phyloP scores from a whole-genome alignment of 1,284 basidiomycete species.

The Puccinia triticina region DNA sequence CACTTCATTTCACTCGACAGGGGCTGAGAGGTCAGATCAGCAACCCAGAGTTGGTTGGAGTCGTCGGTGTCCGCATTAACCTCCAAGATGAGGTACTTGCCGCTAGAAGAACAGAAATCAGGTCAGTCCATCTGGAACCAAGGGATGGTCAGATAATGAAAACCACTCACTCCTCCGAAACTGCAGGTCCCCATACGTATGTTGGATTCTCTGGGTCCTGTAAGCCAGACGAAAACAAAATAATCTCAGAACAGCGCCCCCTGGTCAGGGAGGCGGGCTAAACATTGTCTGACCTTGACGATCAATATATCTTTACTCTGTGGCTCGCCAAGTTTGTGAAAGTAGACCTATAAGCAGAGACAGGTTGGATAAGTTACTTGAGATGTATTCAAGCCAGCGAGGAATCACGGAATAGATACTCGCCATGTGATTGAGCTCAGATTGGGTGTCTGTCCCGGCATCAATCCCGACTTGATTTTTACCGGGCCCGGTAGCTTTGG shows the following conservation, averaged over 20 bases:
- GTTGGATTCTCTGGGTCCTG: constrained; percentile 64
- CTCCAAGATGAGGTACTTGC: constrained; percentile 67
- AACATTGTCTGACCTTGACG: constrained; percentile 16
- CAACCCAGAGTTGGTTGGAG: constrained; percentile 75
- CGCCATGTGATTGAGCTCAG: constrained; percentile 46
- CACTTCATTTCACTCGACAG: constrained; percentile 71
- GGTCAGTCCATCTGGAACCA: neutral
- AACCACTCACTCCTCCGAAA: constrained; percentile 67
- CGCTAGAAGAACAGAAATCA: constrained; percentile 40
- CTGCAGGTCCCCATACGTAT: constrained; percentile 68
- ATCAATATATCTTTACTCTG: constrained; percentile 48
- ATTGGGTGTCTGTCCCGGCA: constrained; percentile 35
- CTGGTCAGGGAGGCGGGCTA: neutral
- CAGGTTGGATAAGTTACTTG: neutral
- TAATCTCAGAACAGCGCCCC: neutral
- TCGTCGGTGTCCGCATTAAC: constrained; percentile 68
- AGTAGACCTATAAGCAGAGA: constrained; percentile 27
- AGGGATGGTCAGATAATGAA: neutral
- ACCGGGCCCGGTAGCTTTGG: neutral
- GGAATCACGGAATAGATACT: neutral
- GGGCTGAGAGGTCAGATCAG: constrained; percentile 67
- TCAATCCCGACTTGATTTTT: constrained; percentile 5
- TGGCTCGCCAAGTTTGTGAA: constrained; percentile 48
- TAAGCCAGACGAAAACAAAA: neutral
- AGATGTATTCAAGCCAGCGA: neutral